Conservation (phyloP, 2,329 filamentous ascomycete species). For the Esteya vermicola region DNA sequence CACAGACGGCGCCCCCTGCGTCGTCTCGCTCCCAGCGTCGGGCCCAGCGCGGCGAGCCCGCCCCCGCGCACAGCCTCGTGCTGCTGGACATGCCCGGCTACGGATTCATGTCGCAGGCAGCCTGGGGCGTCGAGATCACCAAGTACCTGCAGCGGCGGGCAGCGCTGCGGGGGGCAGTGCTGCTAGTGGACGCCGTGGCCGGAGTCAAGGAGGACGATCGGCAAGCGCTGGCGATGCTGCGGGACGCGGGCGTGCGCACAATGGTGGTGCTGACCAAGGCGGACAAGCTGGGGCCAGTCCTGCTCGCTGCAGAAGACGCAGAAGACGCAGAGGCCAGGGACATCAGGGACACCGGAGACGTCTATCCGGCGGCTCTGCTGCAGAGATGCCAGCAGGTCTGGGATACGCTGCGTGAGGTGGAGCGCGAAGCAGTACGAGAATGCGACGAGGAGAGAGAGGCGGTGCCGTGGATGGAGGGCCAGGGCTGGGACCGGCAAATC, state of each 20-base stretch:
- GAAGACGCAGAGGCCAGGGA: background rate
- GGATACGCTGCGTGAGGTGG: conserved; percentile 15
- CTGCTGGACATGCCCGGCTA: conserved; percentile 26
- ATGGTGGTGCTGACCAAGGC: conserved; percentile 41
- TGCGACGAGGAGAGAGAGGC: conserved; percentile 1
- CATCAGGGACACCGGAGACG: background rate
- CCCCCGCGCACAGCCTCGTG: conserved; percentile 29
- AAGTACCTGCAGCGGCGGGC: conserved; percentile 33
- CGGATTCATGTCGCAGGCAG: conserved; percentile 20
- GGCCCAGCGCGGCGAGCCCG: conserved; percentile 16
- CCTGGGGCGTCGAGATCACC: conserved; percentile 38
- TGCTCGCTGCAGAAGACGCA: conserved; percentile 4
- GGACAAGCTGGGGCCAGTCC: conserved; percentile 37
- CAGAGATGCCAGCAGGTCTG: conserved; percentile 16
- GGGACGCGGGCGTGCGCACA: conserved; percentile 28
- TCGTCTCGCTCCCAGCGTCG: conserved; percentile 11
- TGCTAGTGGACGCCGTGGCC: conserved; percentile 39
- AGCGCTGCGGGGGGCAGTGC: conserved; percentile 34
- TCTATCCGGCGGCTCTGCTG: conserved; percentile 7
- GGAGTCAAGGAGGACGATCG: conserved; percentile 33
- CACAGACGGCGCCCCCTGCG: too few species aligned
- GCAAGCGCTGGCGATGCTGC: conserved; percentile 31
- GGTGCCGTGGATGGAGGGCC: conserved; percentile 13
- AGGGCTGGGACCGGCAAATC: conserved; percentile 19
- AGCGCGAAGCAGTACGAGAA: too few species aligned